These are phyloP conservation scores for Colletotrichum australisinense DNA, from an alignment of 2,329 filamentous ascomycete species.

Conservation along the genomic window DNA sequence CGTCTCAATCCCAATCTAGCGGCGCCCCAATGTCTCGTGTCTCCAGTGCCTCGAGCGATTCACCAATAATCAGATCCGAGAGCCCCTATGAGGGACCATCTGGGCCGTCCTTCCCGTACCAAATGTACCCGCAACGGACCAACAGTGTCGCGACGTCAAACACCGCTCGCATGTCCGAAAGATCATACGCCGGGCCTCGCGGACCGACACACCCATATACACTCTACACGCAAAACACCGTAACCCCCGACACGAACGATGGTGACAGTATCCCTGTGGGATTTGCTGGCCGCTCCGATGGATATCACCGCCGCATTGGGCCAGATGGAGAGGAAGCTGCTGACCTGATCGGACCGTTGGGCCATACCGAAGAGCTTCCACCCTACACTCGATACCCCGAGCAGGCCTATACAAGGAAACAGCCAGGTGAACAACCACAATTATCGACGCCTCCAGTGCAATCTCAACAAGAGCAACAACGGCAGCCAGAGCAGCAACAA, in stretches of 20 bases:
- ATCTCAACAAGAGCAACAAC: conserved; percentile 19
- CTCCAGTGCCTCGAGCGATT: conserved; percentile 49
- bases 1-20: conserved; percentile 31
- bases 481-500: conserved; percentile 18
- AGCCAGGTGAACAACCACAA: conserved; percentile 16
- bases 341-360: conserved; percentile 87
- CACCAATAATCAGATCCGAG: conserved; percentile 58
- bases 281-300: conserved; percentile 74
- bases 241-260: conserved; percentile 61
- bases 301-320: conserved; percentile 79
- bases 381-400: conserved; percentile 93
- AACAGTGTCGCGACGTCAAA: conserved; percentile 80
- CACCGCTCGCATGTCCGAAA: conserved; percentile 69
- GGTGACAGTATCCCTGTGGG: conserved; percentile 71
- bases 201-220: conserved; percentile 87
- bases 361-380: conserved; percentile 90
- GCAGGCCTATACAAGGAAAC: conserved; percentile 70
- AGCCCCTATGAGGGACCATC: conserved; percentile 77
- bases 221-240: conserved; percentile 86
- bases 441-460: conserved; percentile 7
- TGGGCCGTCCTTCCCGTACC: conserved; percentile 85
- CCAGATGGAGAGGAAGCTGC: conserved; percentile 88
- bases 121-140: conserved; percentile 81
- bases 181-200: conserved; percentile 68
- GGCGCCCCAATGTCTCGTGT: conserved; percentile 23